Percentiles rank a stretch among this genome's conserved stretches.
Conservation (phyloP, 805 yeast genomes). For the Barnettozyma wickerhamii region DNA sequence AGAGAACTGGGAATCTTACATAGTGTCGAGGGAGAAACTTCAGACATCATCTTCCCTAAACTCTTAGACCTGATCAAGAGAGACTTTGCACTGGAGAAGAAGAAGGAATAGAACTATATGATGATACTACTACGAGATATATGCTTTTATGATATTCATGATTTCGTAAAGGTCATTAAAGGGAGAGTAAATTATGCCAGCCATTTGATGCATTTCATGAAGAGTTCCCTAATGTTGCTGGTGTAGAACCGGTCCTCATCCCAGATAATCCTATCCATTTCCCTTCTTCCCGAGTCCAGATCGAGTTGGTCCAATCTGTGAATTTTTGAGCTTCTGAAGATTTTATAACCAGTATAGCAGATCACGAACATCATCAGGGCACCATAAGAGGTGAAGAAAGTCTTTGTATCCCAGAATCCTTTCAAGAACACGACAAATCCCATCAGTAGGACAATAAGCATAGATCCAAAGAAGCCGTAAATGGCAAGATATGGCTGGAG, state of each 20-base stretch:
- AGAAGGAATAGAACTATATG: not conserved
- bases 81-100: slow-evolving; percentile 22
- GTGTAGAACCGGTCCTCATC: slow-evolving; percentile 55
- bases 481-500: slow-evolving; percentile 67
- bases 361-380: slow-evolving; percentile 48
- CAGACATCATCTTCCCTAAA: slow-evolving; percentile 81
- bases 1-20: slow-evolving; percentile 41
- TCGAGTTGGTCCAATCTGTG: slow-evolving; percentile 72
- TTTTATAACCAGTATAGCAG: slow-evolving; percentile 51
- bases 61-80: slow-evolving; percentile 37
- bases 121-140: not conserved
- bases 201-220: slow-evolving; percentile 28
- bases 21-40: slow-evolving; percentile 69
- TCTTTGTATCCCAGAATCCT: slow-evolving; percentile 54
- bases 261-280: slow-evolving; percentile 78
- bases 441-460: slow-evolving; percentile 47
- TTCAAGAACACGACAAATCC: slow-evolving; percentile 59
- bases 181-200: slow-evolving; percentile 19
- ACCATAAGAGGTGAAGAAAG: slow-evolving; percentile 64
- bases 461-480: slow-evolving; percentile 54
- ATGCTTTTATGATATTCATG: too few relatives aligned
- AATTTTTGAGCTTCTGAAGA: slow-evolving; percentile 56
- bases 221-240: slow-evolving; percentile 27
- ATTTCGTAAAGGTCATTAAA: too few relatives aligned
- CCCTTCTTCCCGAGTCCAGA: slow-evolving; percentile 80